Evolutionary conservation across 2,329 filamentous ascomycete species (phyloP), one percentile per base, ranked within the genome.

Genomic region (Pestalotiopsis sp.): DNA sequence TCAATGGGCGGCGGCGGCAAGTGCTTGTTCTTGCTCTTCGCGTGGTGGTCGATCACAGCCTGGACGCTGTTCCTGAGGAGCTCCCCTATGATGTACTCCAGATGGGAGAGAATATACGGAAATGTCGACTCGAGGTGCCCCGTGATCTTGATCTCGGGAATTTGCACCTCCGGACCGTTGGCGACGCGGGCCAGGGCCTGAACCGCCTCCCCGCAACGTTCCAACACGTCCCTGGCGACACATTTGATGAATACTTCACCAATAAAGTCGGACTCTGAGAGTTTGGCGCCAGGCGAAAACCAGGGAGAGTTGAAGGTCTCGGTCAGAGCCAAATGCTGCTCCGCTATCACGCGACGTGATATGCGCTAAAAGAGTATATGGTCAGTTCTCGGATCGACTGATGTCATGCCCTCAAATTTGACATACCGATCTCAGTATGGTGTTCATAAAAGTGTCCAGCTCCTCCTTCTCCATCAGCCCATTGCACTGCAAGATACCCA

Each of bases 31-130:
- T 66, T 71, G 22, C 73, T 67, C 20, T 76, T 77, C 66, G 83
- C 83, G 64, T 85, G 89, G 71, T 89, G 88, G 76, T 98, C 95
- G 69, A 97, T 91, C 48, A 96, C 90, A 22, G 94, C 94, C 80
- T 98, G 94, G 17, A 99, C 93, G 0, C 94, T 97, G 81, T 99
- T 99, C 48, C 96, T 91, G 26, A 99, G 85, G 24, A 99, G 89
- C 81, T 99, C 96, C 64, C 96, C 94, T 67, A 99, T 88, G 73
- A 99, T 98, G 80, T 99, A 99, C 81, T 99, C 95, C 64, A 99
- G 87, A 78, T 98, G 96, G 76, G 91, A 96, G 64, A 97, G 88
- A 71, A 99, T 98, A 76, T 98, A 99, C 1, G 97, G 96, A 76
- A 99, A 99, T 39, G 91, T 97, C 4, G 94, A 94, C 38, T 93